A percentile compares a stretch with the other conserved stretches of the same genome.
Evolutionary conservation across 2,329 filamentous ascomycete species (phyloP).

Genomic region (Trichoderma cornu-damae): DNA sequence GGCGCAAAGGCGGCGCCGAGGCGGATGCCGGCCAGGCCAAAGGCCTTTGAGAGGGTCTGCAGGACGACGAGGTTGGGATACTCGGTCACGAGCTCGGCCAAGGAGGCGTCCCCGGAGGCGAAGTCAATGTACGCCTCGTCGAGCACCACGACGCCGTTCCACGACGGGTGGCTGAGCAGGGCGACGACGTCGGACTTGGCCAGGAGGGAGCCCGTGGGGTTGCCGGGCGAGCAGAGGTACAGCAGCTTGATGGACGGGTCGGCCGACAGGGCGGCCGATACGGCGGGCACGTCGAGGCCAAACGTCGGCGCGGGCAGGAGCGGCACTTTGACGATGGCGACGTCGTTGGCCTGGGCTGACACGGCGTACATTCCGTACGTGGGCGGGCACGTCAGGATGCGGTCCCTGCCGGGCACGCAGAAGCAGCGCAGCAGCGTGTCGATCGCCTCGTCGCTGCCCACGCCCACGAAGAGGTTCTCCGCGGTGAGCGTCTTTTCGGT

Average conservation of each 20-base stretch:
- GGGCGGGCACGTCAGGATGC: slow-evolving; percentile 89
- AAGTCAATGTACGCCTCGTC: slow-evolving; percentile 98
- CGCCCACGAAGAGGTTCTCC: slow-evolving; percentile 86
- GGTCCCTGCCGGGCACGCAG: slow-evolving; percentile 79
- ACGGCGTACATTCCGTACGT: slow-evolving; percentile 99
- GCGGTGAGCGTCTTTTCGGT: slow-evolving; percentile 68
- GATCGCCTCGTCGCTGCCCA: slow-evolving; percentile 95
- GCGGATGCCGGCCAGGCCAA: slow-evolving; percentile 89
- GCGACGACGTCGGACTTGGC: slow-evolving; percentile 66
- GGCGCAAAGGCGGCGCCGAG: slow-evolving; percentile 81
- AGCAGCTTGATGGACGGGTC: slow-evolving; percentile 70
- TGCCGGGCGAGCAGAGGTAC: slow-evolving; percentile 92
- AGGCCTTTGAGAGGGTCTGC: slow-evolving; percentile 98
- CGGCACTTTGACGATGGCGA: slow-evolving; percentile 80
- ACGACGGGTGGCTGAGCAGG: slow-evolving; percentile 78
- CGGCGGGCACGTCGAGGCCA: slow-evolving; percentile 63
- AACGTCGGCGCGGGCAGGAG: slow-evolving; percentile 69
- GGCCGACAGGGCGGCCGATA: slow-evolving; percentile 59
- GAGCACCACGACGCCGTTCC: slow-evolving; percentile 90
- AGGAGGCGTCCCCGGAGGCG: slow-evolving; percentile 65
- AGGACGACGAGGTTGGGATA: slow-evolving; percentile 96
- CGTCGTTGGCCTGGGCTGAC: slow-evolving; percentile 89
- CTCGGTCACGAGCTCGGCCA: slow-evolving; percentile 87
- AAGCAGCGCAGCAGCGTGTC: slow-evolving; percentile 92
- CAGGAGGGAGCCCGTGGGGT: slow-evolving; percentile 80